Conservation (phyloP, 2,329 filamentous ascomycete genomes). For the Colletotrichum eremochloae region DNA sequence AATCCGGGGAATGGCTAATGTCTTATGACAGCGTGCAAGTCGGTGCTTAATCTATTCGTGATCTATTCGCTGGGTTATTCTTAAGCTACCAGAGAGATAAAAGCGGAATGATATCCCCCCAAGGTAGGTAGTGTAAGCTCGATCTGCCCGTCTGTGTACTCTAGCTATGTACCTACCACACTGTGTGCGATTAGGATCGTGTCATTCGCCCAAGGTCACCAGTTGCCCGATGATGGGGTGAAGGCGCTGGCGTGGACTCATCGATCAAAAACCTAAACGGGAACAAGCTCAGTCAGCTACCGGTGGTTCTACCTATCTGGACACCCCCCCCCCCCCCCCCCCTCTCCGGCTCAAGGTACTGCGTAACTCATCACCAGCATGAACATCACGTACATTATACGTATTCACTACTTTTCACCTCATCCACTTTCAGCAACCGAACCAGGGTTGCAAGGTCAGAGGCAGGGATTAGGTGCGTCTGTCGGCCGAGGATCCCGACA, state of each 20-base stretch:
- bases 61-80: neutral
- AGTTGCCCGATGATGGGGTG: neutral
- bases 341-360: neutral
- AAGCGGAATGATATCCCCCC: neutral
- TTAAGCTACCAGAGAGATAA: neutral
- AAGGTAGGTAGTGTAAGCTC: neutral
- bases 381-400: neutral
- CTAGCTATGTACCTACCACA: no score
- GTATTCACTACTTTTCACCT: slow-evolving; percentile 9
- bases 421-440: slow-evolving; percentile 11
- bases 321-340: neutral
- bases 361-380: slow-evolving; percentile 4
- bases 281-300: slow-evolving; percentile 5
- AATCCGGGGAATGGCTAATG: neutral
- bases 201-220: neutral
- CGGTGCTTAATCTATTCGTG: neutral
- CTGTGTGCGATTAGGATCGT: slow-evolving; percentile 4
- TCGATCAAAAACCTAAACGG: slow-evolving; percentile 28
- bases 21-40: neutral
- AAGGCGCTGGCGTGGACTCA: slow-evolving; percentile 5
- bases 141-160: slow-evolving; percentile 8
- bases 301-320: slow-evolving; percentile 2
- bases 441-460: slow-evolving; percentile 1
- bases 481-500: slow-evolving; percentile 38
- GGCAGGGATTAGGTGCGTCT: slow-evolving; percentile 26